Evolutionary conservation across 768 basidiomycete genomes (phyloP).

Genomic region (Termitomyces sp.): DNA sequence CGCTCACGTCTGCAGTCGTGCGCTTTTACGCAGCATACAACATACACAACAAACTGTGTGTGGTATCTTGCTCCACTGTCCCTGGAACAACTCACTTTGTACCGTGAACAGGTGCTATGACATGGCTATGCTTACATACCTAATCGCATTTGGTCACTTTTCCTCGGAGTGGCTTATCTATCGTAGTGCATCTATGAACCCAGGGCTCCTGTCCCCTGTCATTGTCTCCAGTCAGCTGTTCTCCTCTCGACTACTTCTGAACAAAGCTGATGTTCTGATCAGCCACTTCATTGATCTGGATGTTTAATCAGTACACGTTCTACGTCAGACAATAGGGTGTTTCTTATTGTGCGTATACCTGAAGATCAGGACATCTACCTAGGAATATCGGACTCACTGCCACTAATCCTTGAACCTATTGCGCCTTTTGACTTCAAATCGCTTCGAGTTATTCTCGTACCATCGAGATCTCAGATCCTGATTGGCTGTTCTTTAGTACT

Average conservation of each 20-base stretch:
- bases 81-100: constrained; percentile 7
- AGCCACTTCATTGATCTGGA: constrained; percentile 78
- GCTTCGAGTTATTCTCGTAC: neutral
- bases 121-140: constrained; percentile 81
- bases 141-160: constrained; percentile 90
- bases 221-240: constrained; percentile 76
- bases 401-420: neutral
- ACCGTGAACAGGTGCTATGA: constrained; percentile 73
- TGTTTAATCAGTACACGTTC: constrained; percentile 77
- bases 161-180: constrained; percentile 81
- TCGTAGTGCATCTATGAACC: constrained; percentile 59
- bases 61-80: constrained; percentile 6
- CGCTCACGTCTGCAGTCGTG: constrained; percentile 77
- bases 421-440: neutral
- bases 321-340: constrained; percentile 46
- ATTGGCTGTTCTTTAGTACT: neutral
- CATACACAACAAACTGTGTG: constrained; percentile 76
- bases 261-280: constrained; percentile 12
- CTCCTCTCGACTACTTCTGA: neutral
- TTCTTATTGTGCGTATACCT: neutral
- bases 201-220: constrained; percentile 64
- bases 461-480: neutral
- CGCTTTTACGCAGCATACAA: constrained; percentile 88
- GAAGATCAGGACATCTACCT: neutral
- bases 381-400: neutral